Conservation (phyloP, 2,329 filamentous ascomycete genomes). For the Ascosphaera apis region DNA sequence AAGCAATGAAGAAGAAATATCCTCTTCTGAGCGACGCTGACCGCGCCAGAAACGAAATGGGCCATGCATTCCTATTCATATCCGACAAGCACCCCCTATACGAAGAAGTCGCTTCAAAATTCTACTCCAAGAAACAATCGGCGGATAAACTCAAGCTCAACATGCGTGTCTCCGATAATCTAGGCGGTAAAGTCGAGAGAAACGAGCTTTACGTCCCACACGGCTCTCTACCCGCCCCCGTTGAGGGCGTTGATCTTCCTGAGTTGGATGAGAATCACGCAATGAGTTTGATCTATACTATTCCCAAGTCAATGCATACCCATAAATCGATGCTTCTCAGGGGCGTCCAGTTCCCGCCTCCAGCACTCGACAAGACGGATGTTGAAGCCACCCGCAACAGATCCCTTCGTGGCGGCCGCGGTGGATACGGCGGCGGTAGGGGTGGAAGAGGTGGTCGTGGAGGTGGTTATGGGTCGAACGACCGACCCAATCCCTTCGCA, state of each 20-base stretch:
- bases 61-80: conserved; percentile 61
- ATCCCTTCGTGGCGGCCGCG: conserved; percentile 45
- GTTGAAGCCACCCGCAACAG: conserved; percentile 49
- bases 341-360: conserved; percentile 49
- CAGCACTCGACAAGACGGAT: conserved; percentile 52
- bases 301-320: conserved; percentile 45
- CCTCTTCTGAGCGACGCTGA: conserved; percentile 58
- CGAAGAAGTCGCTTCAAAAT: conserved; percentile 57
- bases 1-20: conserved; percentile 65
- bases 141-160: conserved; percentile 47
- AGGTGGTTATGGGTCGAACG: conserved; percentile 21
- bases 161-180: conserved; percentile 47
- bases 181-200: conserved; percentile 62
- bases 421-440: conserved; percentile 18
- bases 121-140: conserved; percentile 77
- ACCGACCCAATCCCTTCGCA: conserved; percentile 23
- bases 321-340: conserved; percentile 92
- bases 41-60: conserved; percentile 50
- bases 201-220: conserved; percentile 70
- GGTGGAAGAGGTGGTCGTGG: conserved; percentile 24
- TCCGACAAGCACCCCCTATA: conserved; percentile 72
- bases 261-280: conserved; percentile 67
- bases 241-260: conserved; percentile 48
- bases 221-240: conserved; percentile 53
- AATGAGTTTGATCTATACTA: conserved; percentile 63